phyloP scores from a whole-genome alignment of 2,329 filamentous ascomycete species.

The Microdochium paspali region DNA sequence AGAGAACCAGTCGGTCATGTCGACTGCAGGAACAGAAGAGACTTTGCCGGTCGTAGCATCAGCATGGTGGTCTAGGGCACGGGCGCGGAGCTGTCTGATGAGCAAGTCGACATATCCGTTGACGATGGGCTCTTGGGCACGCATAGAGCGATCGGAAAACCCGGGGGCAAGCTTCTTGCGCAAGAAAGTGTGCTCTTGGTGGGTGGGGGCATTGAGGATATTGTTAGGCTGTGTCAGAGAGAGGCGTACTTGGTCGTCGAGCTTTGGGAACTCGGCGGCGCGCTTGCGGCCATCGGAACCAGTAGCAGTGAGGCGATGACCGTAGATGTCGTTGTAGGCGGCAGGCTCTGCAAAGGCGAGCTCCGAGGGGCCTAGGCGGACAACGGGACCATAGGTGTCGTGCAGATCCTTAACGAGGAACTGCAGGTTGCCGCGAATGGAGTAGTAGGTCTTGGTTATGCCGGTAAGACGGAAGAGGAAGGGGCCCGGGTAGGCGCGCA shows the following conservation, averaged over 20 bases:
- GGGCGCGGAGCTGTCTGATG: conserved; percentile 17
- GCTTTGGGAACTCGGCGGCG: background rate
- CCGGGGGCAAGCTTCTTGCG: conserved; percentile 26
- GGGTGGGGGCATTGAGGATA: conserved; percentile 18
- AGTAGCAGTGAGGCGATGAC: conserved; percentile 9
- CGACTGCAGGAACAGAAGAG: conserved; percentile 2
- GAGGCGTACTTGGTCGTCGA: conserved; percentile 2
- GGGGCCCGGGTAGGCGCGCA: conserved; percentile 15
- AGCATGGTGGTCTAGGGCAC: too few relatives aligned
- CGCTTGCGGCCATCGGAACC: background rate
- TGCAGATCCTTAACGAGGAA: conserved; percentile 14
- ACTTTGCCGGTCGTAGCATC: background rate
- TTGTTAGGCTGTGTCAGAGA: conserved; percentile 13
- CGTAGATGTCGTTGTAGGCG: conserved; percentile 27
- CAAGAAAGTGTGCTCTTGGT: conserved; percentile 22
- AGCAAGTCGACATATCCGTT: conserved; percentile 25
- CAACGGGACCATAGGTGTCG: conserved; percentile 29
- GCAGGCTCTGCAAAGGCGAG: conserved; percentile 23
- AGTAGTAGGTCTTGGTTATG: conserved; percentile 11
- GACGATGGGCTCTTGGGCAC: conserved; percentile 30
- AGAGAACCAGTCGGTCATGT: conserved; percentile 12
- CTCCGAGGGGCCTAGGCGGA: conserved; percentile 25
- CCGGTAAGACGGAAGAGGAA: conserved; percentile 8
- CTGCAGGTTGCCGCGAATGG: conserved; percentile 5
- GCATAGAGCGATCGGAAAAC: conserved; percentile 27